Conservation (phyloP, 176 grass and related monocot genomes). For the Alopecurus myosuroides region DNA sequence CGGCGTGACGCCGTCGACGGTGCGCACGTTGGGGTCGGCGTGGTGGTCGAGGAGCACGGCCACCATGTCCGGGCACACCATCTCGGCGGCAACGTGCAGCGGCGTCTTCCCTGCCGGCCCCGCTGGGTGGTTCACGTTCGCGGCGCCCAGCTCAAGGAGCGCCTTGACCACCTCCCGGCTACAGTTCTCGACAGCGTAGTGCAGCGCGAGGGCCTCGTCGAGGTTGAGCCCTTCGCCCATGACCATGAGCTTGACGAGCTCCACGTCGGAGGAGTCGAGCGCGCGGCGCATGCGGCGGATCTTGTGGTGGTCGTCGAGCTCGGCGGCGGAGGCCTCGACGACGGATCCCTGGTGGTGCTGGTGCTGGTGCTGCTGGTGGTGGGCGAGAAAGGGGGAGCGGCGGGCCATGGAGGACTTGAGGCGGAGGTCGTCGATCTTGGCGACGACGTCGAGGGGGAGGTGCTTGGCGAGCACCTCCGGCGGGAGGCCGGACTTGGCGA, state of each 20-base stretch:
- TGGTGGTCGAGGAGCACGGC: constrained; percentile 98
- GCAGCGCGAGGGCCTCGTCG: constrained; percentile 91
- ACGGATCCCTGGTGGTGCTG: constrained; percentile 39
- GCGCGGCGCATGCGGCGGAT: constrained; percentile 99
- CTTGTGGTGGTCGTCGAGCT: constrained; percentile 88
- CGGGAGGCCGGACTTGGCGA: constrained; percentile 89
- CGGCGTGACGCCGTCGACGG: constrained; percentile 90
- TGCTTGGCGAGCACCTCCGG: constrained; percentile 95
- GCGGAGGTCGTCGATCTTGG: constrained; percentile 94
- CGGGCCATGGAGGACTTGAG: constrained; percentile 79
- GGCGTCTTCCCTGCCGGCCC: constrained; percentile 88
- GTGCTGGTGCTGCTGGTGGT: constrained; percentile 57
- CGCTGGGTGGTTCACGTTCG: constrained; percentile 86
- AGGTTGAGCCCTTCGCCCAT: constrained; percentile 99
- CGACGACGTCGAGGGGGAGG: constrained; percentile 81
- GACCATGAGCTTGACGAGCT: constrained; percentile 99
- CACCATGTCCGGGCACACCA: constrained; percentile 99
- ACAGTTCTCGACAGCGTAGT: constrained; percentile 98
- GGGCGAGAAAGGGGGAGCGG: constrained; percentile 62
- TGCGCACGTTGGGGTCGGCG: constrained; percentile 95
- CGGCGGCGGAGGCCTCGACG: constrained; percentile 21
- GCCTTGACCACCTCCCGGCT: constrained; percentile 98
- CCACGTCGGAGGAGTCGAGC: constrained; percentile 92
- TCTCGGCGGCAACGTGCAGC: constrained; percentile 93
- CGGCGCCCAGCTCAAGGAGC: constrained; percentile 90